phyloP scores from a whole-genome alignment of 768 basidiomycete genomes.

The Rhodotorula graminis region DNA sequence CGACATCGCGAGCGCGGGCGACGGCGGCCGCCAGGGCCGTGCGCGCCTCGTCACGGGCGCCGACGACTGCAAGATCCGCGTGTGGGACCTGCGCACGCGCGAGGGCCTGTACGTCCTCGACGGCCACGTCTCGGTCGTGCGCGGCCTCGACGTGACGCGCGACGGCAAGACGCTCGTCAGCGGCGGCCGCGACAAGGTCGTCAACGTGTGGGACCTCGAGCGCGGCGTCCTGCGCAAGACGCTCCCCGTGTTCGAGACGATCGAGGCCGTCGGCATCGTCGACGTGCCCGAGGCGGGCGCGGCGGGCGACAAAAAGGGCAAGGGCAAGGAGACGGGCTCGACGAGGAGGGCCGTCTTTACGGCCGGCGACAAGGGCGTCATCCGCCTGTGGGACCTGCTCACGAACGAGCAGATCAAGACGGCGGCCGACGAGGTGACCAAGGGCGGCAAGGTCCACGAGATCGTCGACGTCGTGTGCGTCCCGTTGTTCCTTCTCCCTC shows the following conservation, averaged over 20 bases:
- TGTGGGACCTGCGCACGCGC: conserved; percentile 77
- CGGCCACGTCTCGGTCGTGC: conserved; percentile 89
- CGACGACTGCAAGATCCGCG: conserved; percentile 83
- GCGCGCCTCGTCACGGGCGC: conserved; percentile 83
- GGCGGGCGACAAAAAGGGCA: conserved; percentile 42
- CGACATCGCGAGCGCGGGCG: conserved; percentile 60
- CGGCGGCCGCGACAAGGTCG: conserved; percentile 87
- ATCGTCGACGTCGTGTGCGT: conserved; percentile 77
- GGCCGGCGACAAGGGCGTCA: conserved; percentile 80
- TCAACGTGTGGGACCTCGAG: conserved; percentile 81
- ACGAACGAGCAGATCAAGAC: conserved; percentile 62
- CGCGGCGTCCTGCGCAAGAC: conserved; percentile 51
- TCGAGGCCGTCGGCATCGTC: conserved; percentile 41
- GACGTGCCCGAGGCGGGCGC: conserved; percentile 41
- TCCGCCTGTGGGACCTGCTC: conserved; percentile 78
- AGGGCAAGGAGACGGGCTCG: conserved; percentile 42
- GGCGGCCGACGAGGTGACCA: conserved; percentile 46
- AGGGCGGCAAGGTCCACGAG: conserved; percentile 60
- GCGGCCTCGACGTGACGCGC: conserved; percentile 74
- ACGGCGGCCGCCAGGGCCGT: conserved; percentile 45
- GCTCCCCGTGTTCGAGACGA: conserved; percentile 45
- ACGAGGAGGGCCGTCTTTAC: conserved; percentile 58
- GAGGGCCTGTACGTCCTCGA: conserved; percentile 76
- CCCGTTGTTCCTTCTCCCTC: neutral
- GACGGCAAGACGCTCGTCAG: conserved; percentile 88